Conservation (phyloP, 2,329 filamentous ascomycete species). For the Curvularia hawaiiensis region DNA sequence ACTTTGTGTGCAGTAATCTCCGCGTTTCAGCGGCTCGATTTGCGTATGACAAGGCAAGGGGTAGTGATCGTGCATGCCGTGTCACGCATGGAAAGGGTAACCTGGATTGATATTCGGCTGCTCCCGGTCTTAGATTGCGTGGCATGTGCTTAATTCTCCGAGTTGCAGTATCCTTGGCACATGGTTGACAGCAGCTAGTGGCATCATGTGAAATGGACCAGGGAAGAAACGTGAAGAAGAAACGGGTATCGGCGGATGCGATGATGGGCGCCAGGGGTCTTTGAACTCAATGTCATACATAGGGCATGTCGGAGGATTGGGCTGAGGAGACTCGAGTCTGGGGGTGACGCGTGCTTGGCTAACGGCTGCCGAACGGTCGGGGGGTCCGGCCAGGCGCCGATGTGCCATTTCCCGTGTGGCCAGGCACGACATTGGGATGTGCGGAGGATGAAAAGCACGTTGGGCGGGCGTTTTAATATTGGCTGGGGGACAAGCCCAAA, state of each 20-base stretch:
- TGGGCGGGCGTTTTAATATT: neutral
- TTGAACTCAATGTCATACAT: neutral
- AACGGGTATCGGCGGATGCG: neutral
- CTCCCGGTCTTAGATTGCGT: constrained; percentile 13
- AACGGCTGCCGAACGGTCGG: constrained; percentile 3
- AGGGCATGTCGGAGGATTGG: neutral
- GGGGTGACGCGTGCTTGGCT: constrained; percentile 5
- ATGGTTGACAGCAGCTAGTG: neutral
- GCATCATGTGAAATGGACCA: constrained; percentile 1
- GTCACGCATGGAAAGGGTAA: constrained; percentile 6
- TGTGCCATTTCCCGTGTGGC: neutral
- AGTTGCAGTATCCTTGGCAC: constrained; percentile 1
- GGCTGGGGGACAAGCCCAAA: neutral
- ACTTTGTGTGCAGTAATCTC: neutral
- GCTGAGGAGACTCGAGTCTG: constrained; percentile 5
- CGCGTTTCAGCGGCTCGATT: neutral
- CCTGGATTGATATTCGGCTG: constrained; percentile 11
- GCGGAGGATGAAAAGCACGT: neutral
- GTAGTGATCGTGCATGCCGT: neutral
- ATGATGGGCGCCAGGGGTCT: neutral
- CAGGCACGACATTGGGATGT: neutral
- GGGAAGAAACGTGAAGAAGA: neutral
- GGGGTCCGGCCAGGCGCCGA: neutral
- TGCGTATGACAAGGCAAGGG: constrained; percentile 6
- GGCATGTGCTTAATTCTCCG: constrained; percentile 14